phyloP scores from a whole-genome alignment of 2,329 filamentous ascomycete species.

The Aspergillus flavus region DNA sequence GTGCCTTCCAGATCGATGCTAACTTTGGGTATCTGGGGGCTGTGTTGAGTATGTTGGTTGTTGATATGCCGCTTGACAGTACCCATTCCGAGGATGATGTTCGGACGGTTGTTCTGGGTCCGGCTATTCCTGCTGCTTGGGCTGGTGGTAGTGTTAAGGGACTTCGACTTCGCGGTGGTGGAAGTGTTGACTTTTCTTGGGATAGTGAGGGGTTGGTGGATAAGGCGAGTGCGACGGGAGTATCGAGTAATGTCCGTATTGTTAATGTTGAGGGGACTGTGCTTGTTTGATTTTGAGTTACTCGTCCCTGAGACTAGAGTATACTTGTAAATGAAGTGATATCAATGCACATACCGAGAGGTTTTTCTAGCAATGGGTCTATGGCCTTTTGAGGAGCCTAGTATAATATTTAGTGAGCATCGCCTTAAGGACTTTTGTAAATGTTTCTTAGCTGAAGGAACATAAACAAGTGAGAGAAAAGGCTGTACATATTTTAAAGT shows the following conservation, averaged over 20 bases:
- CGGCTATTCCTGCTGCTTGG: slow-evolving; percentile 19
- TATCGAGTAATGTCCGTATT: neutral
- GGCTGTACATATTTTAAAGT: too few relatives aligned
- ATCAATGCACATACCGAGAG: too few relatives aligned
- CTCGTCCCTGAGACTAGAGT: too few relatives aligned
- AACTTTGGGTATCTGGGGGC: slow-evolving; percentile 58
- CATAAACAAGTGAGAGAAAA: too few relatives aligned
- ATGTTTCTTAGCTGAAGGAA: too few relatives aligned
- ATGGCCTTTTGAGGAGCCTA: too few relatives aligned
- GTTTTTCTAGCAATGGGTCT: too few relatives aligned
- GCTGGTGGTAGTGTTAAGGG: slow-evolving; percentile 11
- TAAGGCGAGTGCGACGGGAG: neutral
- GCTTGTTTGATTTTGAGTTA: neutral
- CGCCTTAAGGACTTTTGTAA: too few relatives aligned
- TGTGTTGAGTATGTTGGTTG: slow-evolving; percentile 54
- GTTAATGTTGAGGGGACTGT: neutral
- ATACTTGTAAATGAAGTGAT: too few relatives aligned
- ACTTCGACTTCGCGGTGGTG: slow-evolving; percentile 15
- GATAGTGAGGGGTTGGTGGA: slow-evolving; percentile 5
- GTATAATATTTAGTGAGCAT: too few relatives aligned
- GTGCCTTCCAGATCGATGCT: slow-evolving; percentile 62
- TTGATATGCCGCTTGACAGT: slow-evolving; percentile 42
- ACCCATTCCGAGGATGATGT: neutral
- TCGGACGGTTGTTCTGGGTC: slow-evolving; percentile 12
- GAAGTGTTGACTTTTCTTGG: slow-evolving; percentile 14